phyloP scores from a whole-genome alignment of 805 yeast genomes.

The Candida nemodendra region DNA sequence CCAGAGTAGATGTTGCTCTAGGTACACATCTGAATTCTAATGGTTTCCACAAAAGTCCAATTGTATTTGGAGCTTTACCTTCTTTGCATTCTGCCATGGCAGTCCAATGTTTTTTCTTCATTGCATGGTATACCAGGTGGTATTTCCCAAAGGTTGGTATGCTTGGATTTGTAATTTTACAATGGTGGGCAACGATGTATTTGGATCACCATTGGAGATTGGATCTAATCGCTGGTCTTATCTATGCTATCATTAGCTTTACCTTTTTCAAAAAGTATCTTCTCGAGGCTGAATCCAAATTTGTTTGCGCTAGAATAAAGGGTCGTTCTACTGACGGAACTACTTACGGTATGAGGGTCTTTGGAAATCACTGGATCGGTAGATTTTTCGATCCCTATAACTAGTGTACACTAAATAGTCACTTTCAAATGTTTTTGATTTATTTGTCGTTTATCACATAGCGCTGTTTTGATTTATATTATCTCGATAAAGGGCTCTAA shows the following conservation, averaged over 20 bases:
- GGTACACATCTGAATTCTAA: slow-evolving; percentile 59
- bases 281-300: slow-evolving; percentile 36
- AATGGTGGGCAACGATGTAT: slow-evolving; percentile 78
- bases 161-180: slow-evolving; percentile 47
- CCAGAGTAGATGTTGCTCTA: slow-evolving; percentile 60
- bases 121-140: slow-evolving; percentile 41
- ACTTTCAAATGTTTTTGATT: neutral
- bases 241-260: slow-evolving; percentile 49
- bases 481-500: no score
- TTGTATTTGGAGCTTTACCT: slow-evolving; percentile 76
- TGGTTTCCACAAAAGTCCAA: slow-evolving; percentile 67
- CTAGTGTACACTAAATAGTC: neutral
- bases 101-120: slow-evolving; percentile 43
- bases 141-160: slow-evolving; percentile 35
- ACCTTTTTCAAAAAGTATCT: slow-evolving; percentile 37
- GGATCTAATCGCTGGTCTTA: slow-evolving; percentile 55
- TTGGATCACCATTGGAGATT: slow-evolving; percentile 71
- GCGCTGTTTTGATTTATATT: no score
- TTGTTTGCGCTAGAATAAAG: slow-evolving; percentile 37
- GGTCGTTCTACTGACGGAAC: slow-evolving; percentile 40
- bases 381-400: slow-evolving; percentile 52
- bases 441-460: no score
- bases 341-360: slow-evolving; percentile 67
- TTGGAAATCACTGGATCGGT: slow-evolving; percentile 45
- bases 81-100: slow-evolving; percentile 71